These are phyloP conservation scores for Yamadazyma takamatsuzukensis DNA, from an alignment of 805 yeast genomes.

Conservation along the genomic window DNA sequence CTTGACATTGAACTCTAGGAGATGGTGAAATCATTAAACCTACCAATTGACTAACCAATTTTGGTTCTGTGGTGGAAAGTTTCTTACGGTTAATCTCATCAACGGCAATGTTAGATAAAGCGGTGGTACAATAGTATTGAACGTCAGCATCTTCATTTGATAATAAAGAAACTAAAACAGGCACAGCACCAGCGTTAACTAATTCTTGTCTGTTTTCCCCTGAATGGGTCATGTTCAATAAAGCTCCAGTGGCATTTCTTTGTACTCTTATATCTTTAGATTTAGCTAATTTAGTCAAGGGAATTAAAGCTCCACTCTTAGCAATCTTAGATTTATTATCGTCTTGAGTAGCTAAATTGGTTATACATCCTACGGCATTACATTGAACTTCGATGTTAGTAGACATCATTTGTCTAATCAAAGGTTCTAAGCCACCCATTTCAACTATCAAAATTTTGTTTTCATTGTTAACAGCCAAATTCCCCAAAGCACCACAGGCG, in stretches of 20 bases:
- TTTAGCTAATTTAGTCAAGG: constrained; percentile 90
- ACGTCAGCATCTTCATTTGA: constrained; percentile 92
- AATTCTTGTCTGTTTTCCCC: constrained; percentile 94
- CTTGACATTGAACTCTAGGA: constrained; percentile 97
- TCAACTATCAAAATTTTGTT: constrained; percentile 91
- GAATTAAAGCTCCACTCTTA: constrained; percentile 90
- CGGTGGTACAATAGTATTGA: constrained; percentile 97
- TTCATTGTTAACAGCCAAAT: constrained; percentile 93
- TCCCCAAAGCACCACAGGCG: constrained; percentile 98
- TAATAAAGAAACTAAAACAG: constrained; percentile 84
- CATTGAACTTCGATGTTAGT: constrained; percentile 97
- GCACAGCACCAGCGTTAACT: constrained; percentile 97
- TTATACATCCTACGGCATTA: constrained; percentile 98
- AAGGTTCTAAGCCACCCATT: constrained; percentile 96
- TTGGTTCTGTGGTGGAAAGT: constrained; percentile 88
- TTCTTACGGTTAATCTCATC: constrained; percentile 88
- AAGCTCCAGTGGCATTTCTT: constrained; percentile 97
- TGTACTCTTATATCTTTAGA: constrained; percentile 94
- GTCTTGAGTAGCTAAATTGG: constrained; percentile 96
- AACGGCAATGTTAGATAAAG: constrained; percentile 93
- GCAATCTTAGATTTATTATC: constrained; percentile 96
- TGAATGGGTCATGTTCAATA: constrained; percentile 96
- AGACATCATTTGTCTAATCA: constrained; percentile 96
- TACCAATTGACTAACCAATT: constrained; percentile 82
- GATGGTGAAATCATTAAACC: constrained; percentile 88